phyloP scores from a whole-genome alignment of 1,284 basidiomycete genomes.

The Naganishia albida region DNA sequence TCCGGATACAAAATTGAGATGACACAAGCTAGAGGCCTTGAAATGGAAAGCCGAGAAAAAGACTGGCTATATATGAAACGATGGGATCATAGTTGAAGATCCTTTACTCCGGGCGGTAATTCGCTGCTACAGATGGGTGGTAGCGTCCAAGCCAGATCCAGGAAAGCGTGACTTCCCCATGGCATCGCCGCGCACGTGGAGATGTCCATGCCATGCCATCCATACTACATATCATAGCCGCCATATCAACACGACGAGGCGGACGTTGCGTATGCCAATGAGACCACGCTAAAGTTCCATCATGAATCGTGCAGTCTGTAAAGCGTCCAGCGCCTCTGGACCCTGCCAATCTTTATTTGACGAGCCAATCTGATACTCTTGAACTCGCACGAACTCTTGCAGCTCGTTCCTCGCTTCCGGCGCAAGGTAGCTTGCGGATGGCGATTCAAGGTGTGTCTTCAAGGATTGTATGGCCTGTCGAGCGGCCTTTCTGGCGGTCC shows the following conservation, averaged over 20 bases:
- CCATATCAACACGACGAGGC: too few species aligned
- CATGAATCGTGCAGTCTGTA: slow-evolving; percentile 10
- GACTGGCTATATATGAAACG: too few species aligned
- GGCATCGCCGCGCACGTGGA: too few species aligned
- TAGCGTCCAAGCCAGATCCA: too few species aligned
- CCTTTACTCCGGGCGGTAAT: too few species aligned
- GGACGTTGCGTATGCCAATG: too few species aligned
- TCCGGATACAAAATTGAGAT: neutral
- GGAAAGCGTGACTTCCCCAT: too few species aligned
- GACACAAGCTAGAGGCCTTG: neutral
- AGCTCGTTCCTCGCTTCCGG: slow-evolving; percentile 19
- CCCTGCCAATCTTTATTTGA: slow-evolving; percentile 20
- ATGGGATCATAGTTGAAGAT: too few species aligned
- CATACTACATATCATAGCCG: too few species aligned
- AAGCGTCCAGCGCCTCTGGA: slow-evolving; percentile 10
- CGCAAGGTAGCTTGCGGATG: slow-evolving; percentile 12
- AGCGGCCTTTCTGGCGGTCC: slow-evolving; percentile 9
- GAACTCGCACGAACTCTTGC: slow-evolving; percentile 22
- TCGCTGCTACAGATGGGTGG: too few species aligned
- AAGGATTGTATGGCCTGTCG: neutral
- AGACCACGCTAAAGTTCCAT: neutral
- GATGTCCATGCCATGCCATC: too few species aligned
- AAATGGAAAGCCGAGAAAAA: too few species aligned
- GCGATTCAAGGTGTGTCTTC: slow-evolving; percentile 8
- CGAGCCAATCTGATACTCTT: slow-evolving; percentile 23